Percentiles rank a stretch among this genome's conserved stretches.
phyloP scores from a whole-genome alignment of 306 rosid genomes.

The Spatholobus suberectus region DNA sequence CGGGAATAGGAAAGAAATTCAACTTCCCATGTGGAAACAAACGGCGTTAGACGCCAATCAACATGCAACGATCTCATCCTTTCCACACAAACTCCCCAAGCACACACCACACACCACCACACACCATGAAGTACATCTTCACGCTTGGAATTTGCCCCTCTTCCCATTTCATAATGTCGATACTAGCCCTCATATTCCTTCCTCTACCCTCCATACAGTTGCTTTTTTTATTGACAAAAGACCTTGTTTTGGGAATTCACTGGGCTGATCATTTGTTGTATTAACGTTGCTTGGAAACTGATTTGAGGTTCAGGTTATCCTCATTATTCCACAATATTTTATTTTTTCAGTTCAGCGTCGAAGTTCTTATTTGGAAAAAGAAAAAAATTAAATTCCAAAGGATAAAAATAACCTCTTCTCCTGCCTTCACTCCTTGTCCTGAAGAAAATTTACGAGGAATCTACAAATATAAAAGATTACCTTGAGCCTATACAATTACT shows the following conservation, averaged over 20 bases:
- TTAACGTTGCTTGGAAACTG: constrained; percentile 21
- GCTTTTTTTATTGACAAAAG: constrained; percentile 12
- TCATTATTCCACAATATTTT: constrained; percentile 36
- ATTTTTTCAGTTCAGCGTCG: constrained; percentile 39
- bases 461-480: constrained; percentile 47
- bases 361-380: constrained; percentile 32
- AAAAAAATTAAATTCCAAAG: constrained; percentile 2
- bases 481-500: constrained; percentile 28
- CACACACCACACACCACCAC: constrained; percentile 79
- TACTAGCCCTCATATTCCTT: constrained; percentile 49
- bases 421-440: constrained; percentile 1
- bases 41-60: constrained; percentile 55
- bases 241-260: constrained; percentile 61
- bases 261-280: constrained; percentile 33
- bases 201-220: not conserved
- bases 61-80: constrained; percentile 71
- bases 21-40: constrained; percentile 50
- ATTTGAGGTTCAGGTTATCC: constrained; percentile 50
- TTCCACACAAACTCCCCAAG: constrained; percentile 42
- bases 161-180: constrained; percentile 38
- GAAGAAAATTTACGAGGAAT: constrained; percentile 45
- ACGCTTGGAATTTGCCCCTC: constrained; percentile 41
- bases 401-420: not conserved
- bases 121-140: constrained; percentile 48
- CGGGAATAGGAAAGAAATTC: constrained; percentile 49